Base-by-base conservation (phyloP, 2,329 filamentous ascomycete species). In the Chalaropsis ovoidea region DNA sequence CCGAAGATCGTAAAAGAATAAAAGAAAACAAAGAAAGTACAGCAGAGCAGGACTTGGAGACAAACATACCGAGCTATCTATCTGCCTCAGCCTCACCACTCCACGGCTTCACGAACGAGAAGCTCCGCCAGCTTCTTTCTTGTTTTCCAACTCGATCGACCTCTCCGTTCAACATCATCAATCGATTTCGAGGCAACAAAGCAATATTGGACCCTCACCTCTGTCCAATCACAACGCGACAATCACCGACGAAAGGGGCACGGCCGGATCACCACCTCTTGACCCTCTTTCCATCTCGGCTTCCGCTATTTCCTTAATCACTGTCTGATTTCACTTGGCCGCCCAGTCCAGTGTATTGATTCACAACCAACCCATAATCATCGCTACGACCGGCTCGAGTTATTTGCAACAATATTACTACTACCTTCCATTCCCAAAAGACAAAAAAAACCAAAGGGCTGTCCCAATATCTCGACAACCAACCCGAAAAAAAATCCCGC, bases 231-330 rank as follows among this genome's bases (percentile, higher is more conserved):
- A 56, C 11, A 35, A 4, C 52, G 7, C 24, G 24, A 56, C 6
- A 56, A 35, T 35, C 52, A n/a, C 11, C 7, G 13, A 56, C 19
- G 6, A 66, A 66, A 62, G 65, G 65, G 61, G 65, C 62, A 63
- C 61, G 65, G 61, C 65, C 39, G 65, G 65, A 47, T 66, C 42
- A 63, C 61, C 27, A 66, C 65, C 65, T 66, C 65, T 61, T 17
- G 24, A 62, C 61, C 52, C 45, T 63, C 52, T 49, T 60, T 63
- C 54, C 56, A 24, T 56, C 45, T 42, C 8, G 24, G 24, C 54
- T 22, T n/a, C 60, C 22, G 10, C 35, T 42, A 31, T 47, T 39
- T 45, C 19, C 58, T 41, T 62, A 15, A 19, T 47, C 60, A 62
- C 60, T 15, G 0, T 42, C 42, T 3, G 7, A 24, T 22, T 41